Base-by-base conservation (phyloP, 345 rosid genomes). In the Clarkia xantiana region DNA sequence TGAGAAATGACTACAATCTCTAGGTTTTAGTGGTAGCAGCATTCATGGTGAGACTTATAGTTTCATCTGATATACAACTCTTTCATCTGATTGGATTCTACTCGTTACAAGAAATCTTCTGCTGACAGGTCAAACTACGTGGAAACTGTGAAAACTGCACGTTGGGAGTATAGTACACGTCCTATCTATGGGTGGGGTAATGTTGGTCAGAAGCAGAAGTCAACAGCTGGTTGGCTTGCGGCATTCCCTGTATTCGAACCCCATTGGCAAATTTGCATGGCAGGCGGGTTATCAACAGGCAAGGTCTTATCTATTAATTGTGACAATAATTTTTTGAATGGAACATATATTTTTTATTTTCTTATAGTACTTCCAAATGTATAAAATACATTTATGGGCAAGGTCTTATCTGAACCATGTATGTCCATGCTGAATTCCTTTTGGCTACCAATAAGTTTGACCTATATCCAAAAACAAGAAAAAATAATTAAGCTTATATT, bases 181-280 rank as follows among this genome's bases (percentile, higher is more conserved):
- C 95, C 94, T 61, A 58, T 83, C 57, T 86, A 74, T 53, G 97
- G 97, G 53, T 90, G 97, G 97, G 95, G 97, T 57, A 57, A 83
- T 81, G 91, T 73, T 57, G 82, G 78, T 51, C 64, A 74, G 40
- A 67, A 69, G 53, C 97, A 86, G 72, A 83, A 81, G 75, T 77
- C 97, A 14, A 79, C 97, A 12, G 97, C 97, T 13, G 95, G 97
- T 51, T 90, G 97, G 97, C 82, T 75, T 58, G 97, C 97, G 17
- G 97, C 81, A 59, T 79, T 90, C 68, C 97, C 97, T 54, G 79
- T 90, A 53, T 90, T 90, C 58, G 97, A 90, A 77, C 97, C 97
- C 55, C 97, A 90, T 52, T 90, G 97, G 97, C 97, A 90, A 78
- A 62, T 83, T 61, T 86, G 97, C 81, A 80, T 90, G 95, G 97